Percentiles rank a stretch among this genome's conserved stretches.
Evolutionary conservation across 106 monocot genomes (phyloP).

Genomic region (Dendrobium officinale): DNA sequence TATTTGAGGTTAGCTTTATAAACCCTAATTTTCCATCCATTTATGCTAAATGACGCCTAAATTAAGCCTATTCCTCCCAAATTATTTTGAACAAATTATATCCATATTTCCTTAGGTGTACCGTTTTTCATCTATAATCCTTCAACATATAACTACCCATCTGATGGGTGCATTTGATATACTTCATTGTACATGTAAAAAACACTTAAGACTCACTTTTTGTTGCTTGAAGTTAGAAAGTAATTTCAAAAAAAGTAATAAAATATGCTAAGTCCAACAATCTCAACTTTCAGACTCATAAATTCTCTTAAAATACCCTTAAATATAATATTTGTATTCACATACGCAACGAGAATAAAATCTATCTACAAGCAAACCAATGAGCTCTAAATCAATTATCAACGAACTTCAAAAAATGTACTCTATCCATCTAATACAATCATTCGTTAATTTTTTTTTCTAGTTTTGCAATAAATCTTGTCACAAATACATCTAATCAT

Average conservation of each 20-base stretch:
- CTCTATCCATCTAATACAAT: no score
- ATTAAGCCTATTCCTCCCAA: neutral
- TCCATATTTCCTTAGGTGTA: neutral
- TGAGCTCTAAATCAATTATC: neutral
- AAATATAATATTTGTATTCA: neutral
- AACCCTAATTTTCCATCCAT: neutral
- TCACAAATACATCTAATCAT: neutral
- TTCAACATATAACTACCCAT: neutral
- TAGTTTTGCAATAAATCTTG: neutral
- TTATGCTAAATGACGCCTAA: neutral
- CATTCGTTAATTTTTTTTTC: no score
- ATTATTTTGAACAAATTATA: neutral
- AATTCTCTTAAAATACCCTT: neutral
- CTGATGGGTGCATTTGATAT: neutral
- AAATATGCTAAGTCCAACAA: neutral
- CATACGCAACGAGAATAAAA: neutral
- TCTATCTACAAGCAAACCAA: neutral
- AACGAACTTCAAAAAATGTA: neutral
- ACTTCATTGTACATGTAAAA: neutral
- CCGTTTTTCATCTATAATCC: neutral
- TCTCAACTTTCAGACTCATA: neutral
- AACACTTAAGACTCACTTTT: neutral
- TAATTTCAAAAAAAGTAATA: neutral
- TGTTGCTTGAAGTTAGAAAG: neutral
- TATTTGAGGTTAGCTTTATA: neutral